Conservation (phyloP, 2,329 filamentous ascomycete species). For the Hansfordia pulvinata region DNA sequence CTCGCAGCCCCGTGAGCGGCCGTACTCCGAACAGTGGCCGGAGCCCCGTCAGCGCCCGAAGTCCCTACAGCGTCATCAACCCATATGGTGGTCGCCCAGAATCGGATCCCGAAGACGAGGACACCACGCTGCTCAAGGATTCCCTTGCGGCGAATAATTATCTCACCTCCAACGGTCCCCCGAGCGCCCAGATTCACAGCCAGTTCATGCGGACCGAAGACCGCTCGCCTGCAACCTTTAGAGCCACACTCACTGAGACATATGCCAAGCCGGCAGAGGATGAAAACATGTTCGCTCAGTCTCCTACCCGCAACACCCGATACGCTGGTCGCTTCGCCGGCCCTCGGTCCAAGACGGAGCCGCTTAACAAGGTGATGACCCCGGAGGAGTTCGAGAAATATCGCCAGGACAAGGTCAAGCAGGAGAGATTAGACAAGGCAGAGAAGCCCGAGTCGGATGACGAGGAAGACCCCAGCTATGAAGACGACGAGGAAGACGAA, state of each 20-base stretch:
- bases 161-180: conserved; percentile 15
- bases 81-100: conserved; percentile 13
- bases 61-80: too few relatives aligned
- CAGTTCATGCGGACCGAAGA: conserved; percentile 27
- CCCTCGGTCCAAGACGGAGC: conserved; percentile 18
- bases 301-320: conserved; percentile 21
- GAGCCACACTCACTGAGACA: conserved; percentile 14
- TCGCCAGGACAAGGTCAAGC: conserved; percentile 58
- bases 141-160: conserved; percentile 35
- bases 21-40: too few relatives aligned
- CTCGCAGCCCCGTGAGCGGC: too few relatives aligned
- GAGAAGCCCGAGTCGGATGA: conserved; percentile 24
- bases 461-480: conserved; percentile 37
- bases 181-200: conserved; percentile 10
- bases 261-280: conserved; percentile 25
- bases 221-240: conserved; percentile 9
- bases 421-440: conserved; percentile 27
- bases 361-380: conserved; percentile 73
- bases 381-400: conserved; percentile 77
- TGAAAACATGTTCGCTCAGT: conserved; percentile 42
- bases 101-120: conserved; percentile 33
- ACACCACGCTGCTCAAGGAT: conserved; percentile 37
- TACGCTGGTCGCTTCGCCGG: conserved; percentile 20
- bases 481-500: conserved; percentile 63
- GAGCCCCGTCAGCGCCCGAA: too few relatives aligned